These are phyloP conservation scores for Lepidopterella palustris DNA, from an alignment of 495 filamentous ascomycete species.

Conservation along the genomic window DNA sequence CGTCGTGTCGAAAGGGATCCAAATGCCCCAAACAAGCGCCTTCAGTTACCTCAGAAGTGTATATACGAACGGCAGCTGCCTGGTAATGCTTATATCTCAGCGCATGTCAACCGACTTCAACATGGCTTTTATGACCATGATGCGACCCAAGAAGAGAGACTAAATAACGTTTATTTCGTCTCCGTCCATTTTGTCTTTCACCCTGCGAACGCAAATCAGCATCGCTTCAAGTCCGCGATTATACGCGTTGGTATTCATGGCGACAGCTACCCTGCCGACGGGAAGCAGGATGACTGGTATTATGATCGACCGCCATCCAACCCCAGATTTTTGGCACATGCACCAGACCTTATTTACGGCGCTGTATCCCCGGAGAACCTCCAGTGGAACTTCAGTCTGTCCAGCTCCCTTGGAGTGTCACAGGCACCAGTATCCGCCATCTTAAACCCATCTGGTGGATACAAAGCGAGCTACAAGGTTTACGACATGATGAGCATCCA, in stretches of 20 bases:
- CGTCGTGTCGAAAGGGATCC: constrained; percentile 7
- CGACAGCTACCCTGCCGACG: constrained; percentile 7
- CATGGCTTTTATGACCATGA: constrained; percentile 45
- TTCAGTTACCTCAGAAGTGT: constrained; percentile 43
- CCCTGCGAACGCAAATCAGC: constrained; percentile 36
- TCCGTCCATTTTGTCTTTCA: constrained; percentile 48
- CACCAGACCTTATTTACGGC: constrained; percentile 48
- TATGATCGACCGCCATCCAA: background rate
- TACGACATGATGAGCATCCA: constrained; percentile 53
- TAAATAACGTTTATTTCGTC: constrained; percentile 48
- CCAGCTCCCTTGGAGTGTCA: constrained; percentile 44
- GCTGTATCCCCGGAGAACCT: constrained; percentile 48
- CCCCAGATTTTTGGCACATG: constrained; percentile 46
- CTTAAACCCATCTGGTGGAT: constrained; percentile 39
- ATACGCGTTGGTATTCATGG: constrained; percentile 39
- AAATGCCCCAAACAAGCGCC: constrained; percentile 37
- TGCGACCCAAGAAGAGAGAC: constrained; percentile 38
- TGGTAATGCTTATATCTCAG: constrained; percentile 47
- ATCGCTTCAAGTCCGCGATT: constrained; percentile 46
- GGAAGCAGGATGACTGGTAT: constrained; percentile 3
- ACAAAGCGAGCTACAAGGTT: constrained; percentile 40
- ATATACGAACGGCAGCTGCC: constrained; percentile 49
- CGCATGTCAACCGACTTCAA: constrained; percentile 47
- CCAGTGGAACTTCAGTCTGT: constrained; percentile 48
- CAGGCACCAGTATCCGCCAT: constrained; percentile 43